A percentile compares a stretch with the other conserved stretches of the same genome.
Conservation (phyloP, 192 early-diverging fungal genomes). For the Umbelopsis sp. region DNA sequence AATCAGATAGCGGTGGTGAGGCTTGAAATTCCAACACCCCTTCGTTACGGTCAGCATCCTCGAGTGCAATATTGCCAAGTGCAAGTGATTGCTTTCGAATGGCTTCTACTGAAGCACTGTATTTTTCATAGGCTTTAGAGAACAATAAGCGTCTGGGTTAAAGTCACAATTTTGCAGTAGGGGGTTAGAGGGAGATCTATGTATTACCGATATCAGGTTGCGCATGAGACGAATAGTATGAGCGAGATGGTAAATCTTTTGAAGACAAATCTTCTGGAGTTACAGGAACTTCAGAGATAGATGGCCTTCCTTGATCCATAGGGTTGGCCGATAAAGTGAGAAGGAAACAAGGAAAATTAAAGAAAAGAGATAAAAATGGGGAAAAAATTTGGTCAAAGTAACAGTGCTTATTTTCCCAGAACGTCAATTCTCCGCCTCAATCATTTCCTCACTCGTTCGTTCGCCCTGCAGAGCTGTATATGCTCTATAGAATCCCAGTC, state of each 20-base stretch:
- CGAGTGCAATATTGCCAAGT: conserved; percentile 29
- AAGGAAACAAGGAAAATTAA: background rate
- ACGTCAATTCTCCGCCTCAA: background rate
- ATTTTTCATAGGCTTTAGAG: conserved; percentile 17
- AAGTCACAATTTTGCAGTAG: conserved; percentile 1
- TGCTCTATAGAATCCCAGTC: too few species aligned
- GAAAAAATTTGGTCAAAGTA: background rate
- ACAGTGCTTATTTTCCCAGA: background rate
- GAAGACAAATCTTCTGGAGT: background rate
- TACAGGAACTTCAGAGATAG: conserved; percentile 21
- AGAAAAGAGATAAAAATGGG: background rate
- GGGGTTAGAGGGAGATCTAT: background rate
- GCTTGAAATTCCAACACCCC: background rate
- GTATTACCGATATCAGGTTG: conserved; percentile 28
- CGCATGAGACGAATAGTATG: conserved; percentile 38
- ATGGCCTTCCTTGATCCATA: background rate
- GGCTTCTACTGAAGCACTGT: conserved; percentile 42
- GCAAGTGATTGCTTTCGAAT: conserved; percentile 43
- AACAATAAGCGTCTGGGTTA: conserved; percentile 1
- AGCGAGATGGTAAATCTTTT: conserved; percentile 37
- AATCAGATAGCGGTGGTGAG: background rate
- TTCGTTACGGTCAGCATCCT: background rate
- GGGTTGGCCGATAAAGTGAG: background rate
- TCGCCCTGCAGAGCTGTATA: too few species aligned
- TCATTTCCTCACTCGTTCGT: background rate